A percentile compares a stretch with the other conserved stretches of the same genome.
These are phyloP conservation scores for Naganishia vishniacii DNA, from an alignment of 768 basidiomycete species.

Conservation along the genomic window DNA sequence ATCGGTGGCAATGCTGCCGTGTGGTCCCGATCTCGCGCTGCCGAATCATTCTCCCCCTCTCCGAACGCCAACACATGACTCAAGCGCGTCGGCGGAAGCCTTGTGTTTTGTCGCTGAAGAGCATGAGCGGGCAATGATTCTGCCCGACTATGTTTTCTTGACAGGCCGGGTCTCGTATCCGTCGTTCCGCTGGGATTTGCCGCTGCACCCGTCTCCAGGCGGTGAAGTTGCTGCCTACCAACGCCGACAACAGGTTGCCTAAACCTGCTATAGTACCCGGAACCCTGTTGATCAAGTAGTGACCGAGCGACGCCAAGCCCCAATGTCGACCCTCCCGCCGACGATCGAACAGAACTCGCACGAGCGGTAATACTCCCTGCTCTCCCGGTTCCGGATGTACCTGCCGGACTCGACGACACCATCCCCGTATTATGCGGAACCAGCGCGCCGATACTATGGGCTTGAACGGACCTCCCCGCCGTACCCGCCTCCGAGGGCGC, in stretches of 20 bases:
- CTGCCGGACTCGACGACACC: constrained; percentile 42
- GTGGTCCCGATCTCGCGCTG: not conserved
- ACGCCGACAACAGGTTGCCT: not conserved
- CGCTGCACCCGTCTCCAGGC: not conserved
- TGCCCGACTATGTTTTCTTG: constrained; percentile 6
- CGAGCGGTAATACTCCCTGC: constrained; percentile 43
- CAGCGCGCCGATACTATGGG: not conserved
- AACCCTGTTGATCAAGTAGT: constrained; percentile 3
- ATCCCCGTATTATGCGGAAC: constrained; percentile 14
- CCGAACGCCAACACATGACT: constrained; percentile 9
- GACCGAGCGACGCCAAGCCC: constrained; percentile 32
- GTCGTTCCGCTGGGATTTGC: not conserved
- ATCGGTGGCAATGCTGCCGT: not conserved
- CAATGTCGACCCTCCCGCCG: constrained; percentile 39
- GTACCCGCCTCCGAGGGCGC: constrained; percentile 49
- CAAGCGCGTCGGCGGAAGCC: constrained; percentile 4
- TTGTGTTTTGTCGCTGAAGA: constrained; percentile 1
- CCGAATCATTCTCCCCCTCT: not conserved
- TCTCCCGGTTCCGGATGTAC: constrained; percentile 38
- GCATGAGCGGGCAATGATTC: constrained; percentile 5
- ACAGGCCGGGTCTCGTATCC: not conserved
- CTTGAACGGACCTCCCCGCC: constrained; percentile 27
- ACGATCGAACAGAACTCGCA: constrained; percentile 39
- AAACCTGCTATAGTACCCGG: not conserved
- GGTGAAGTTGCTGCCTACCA: not conserved